phyloP scores from a whole-genome alignment of 345 rosid species.

The Psidium friedrichsthalianum region DNA sequence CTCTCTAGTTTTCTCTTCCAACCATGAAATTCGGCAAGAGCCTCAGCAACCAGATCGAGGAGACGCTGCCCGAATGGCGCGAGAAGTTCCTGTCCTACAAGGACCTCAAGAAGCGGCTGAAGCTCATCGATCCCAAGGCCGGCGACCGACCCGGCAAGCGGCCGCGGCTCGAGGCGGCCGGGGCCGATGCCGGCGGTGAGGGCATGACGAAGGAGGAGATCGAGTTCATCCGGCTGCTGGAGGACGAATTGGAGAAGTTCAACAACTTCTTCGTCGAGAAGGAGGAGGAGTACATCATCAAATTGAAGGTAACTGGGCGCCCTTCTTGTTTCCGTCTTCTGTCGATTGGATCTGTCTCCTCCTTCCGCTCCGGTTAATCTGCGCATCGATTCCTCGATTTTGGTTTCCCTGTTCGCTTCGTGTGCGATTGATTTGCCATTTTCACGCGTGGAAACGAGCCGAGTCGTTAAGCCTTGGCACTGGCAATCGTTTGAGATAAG shows the following conservation, averaged over 20 bases:
- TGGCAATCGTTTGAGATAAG: not conserved
- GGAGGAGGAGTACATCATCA: conserved; percentile 94
- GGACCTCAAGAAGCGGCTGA: conserved; percentile 79
- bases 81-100: conserved; percentile 95
- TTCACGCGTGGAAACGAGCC: not conserved
- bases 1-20: not conserved
- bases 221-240: conserved; percentile 59
- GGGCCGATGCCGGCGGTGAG: conserved; percentile 6
- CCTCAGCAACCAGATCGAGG: conserved; percentile 91
- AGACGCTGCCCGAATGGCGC: conserved; percentile 88
- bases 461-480: not conserved
- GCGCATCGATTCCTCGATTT: not conserved
- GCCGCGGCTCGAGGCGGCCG: conserved; percentile 21
- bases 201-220: conserved; percentile 58
- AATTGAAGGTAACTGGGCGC: conserved; percentile 42
- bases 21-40: conserved; percentile 92
- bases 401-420: not conserved
- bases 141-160: conserved; percentile 48
- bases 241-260: conserved; percentile 86
- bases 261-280: conserved; percentile 82
- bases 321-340: not conserved
- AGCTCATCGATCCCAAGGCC: conserved; percentile 45
- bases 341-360: not conserved
- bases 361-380: not conserved
- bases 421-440: not conserved